Conservation (phyloP, 2,329 filamentous ascomycete species). For the Nectriaceae sp. region DNA sequence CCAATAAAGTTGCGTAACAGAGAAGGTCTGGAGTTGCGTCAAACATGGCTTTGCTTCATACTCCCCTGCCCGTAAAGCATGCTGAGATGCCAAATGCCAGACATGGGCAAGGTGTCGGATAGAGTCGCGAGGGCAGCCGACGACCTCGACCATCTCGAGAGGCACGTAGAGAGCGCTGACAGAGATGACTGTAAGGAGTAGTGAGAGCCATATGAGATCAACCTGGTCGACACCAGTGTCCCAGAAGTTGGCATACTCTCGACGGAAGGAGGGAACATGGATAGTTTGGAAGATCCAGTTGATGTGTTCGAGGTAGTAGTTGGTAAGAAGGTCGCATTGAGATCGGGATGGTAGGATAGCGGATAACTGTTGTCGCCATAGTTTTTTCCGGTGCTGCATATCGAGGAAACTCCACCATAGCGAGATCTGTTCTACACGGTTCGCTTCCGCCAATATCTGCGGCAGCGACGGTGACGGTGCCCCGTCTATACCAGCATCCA, state of each 20-base stretch:
- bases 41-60: constrained; percentile 30
- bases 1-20: constrained; percentile 33
- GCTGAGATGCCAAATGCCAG: constrained; percentile 31
- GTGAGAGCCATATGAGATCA: constrained; percentile 33
- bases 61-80: constrained; percentile 29
- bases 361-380: constrained; percentile 16
- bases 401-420: constrained; percentile 9
- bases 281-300: constrained; percentile 32
- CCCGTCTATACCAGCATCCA: background rate
- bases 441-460: constrained; percentile 11
- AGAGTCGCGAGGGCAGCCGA: constrained; percentile 18
- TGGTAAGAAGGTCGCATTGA: constrained; percentile 28
- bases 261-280: constrained; percentile 17
- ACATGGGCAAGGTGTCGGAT: constrained; percentile 25
- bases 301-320: constrained; percentile 32
- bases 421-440: constrained; percentile 1
- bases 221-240: constrained; percentile 22
- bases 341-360: constrained; percentile 13
- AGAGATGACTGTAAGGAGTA: constrained; percentile 32
- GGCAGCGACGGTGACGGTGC: constrained; percentile 1
- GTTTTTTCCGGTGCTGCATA: constrained; percentile 3
- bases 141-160: constrained; percentile 19
- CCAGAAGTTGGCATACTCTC: constrained; percentile 31
- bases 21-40: constrained; percentile 30
- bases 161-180: constrained; percentile 30